Base-by-base conservation (phyloP, 2,329 filamentous ascomycete species). In the Apiospora phragmitis region DNA sequence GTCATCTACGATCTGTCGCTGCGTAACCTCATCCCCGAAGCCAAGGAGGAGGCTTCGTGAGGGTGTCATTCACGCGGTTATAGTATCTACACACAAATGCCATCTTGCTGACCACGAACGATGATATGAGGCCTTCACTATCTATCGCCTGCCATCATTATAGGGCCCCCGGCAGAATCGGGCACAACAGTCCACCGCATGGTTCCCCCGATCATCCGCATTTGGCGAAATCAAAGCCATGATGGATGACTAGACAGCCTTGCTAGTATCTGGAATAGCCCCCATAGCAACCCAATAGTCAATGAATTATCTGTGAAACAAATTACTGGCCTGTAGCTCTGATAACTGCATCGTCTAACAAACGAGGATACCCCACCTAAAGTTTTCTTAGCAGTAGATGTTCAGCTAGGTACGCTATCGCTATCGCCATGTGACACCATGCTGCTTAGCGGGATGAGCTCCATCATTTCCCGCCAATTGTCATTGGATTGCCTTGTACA, bases 1-100 rank as follows among this genome's bases (percentile, higher is more conserved):
- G 94, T 99, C 16, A 95, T 98, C 68, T 99, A 99, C 79, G 96
- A 99, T 80, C 84, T 99, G 70, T 95, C 93, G 32, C 84, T 99
- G 79, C 89, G 96, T 71, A 95, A 96, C 68, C 81, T 98, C 78
- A 87, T 97, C 67, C 89, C 92, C 62, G 21, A 21, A n/a, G 29
- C 55, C 32, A 85, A 87, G 74, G 76, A 68, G n/a, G 69, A 65
- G 49, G 24, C 29, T 4, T 42, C 68, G 14, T 67, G 38, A 67
- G 65, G 38, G 16, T 32, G 3, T 0, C 2, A 12, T 38, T 14
- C 32, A 38, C 55, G 32, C 3, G 9, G 32, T n/a, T 62, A 32
- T 38, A 62, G 7, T 12, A 62, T 12, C 18, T 24, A 62, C 32
- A 12, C 32, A 59, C 51, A 26, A 59, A 59, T 4, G 51, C 26